These are phyloP conservation scores for Bruguiera sexangula DNA, from an alignment of 345 rosid species.

Conservation along the genomic window DNA sequence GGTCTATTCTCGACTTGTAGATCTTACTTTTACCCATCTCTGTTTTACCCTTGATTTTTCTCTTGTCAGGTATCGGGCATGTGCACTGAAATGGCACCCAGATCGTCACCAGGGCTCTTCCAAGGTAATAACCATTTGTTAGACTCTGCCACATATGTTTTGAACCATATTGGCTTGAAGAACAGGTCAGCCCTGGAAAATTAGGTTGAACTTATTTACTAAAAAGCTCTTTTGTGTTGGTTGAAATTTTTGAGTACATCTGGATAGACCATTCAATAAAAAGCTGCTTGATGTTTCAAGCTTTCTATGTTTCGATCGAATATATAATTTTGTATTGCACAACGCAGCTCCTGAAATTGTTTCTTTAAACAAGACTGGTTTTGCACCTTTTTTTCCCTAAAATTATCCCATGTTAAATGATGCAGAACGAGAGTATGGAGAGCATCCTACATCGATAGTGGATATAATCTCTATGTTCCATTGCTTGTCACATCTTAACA, in stretches of 20 bases:
- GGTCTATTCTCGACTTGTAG: background rate
- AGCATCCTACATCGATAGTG: no score
- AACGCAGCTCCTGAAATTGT: no score
- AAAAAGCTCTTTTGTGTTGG: no score
- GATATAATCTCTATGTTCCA: background rate
- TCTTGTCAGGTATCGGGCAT: slow-evolving; percentile 59
- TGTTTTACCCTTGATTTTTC: background rate
- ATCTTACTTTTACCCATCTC: background rate
- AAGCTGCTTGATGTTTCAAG: background rate
- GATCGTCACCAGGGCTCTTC: slow-evolving; percentile 82
- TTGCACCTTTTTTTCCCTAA: no score
- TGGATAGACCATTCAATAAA: background rate
- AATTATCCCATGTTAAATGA: no score
- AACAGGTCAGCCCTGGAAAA: background rate
- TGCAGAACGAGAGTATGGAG: no score
- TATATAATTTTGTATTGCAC: no score
- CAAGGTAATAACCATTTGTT: slow-evolving; percentile 47
- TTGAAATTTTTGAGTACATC: background rate
- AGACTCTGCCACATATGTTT: background rate
- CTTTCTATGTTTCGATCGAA: background rate
- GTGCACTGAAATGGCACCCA: slow-evolving; percentile 94
- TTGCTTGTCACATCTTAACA: background rate
- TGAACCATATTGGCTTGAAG: background rate
- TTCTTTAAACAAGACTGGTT: no score
- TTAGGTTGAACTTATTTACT: no score